Conservation (phyloP, 495 filamentous ascomycete genomes). For the Annulohypoxylon maeteangense region DNA sequence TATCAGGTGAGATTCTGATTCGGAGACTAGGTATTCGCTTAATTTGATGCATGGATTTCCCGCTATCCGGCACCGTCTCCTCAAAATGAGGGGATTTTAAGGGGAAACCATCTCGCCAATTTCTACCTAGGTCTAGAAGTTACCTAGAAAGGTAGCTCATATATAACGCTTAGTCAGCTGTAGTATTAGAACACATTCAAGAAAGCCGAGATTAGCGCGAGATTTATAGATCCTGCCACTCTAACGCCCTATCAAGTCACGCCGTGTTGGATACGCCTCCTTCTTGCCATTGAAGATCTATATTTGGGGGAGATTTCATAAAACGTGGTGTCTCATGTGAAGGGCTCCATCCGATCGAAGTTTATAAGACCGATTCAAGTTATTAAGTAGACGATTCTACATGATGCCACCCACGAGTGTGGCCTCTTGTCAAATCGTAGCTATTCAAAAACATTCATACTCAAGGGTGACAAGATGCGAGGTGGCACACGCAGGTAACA, state of each 20-base stretch:
- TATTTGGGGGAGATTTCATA: constrained; percentile 13
- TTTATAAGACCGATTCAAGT: background rate
- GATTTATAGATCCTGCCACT: constrained; percentile 24
- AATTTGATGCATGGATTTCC: background rate
- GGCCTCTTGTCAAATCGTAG: constrained; percentile 6
- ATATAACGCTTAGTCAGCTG: constrained; percentile 37
- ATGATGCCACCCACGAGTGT: background rate
- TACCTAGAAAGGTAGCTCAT: constrained; percentile 16
- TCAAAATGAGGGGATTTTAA: background rate
- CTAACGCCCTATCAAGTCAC: constrained; percentile 17
- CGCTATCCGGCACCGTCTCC: background rate
- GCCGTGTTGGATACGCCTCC: constrained; percentile 2
- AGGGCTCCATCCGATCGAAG: background rate
- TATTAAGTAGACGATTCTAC: background rate
- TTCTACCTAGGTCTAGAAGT: background rate
- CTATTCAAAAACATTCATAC: background rate
- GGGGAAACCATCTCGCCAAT: background rate
- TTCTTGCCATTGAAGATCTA: background rate
- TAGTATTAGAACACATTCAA: constrained; percentile 16
- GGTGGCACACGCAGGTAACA: background rate
- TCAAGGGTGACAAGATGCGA: constrained; percentile 4
- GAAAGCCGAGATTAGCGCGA: constrained; percentile 19
- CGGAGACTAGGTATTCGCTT: background rate
- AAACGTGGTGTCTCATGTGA: constrained; percentile 5
- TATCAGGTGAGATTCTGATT: background rate